A percentile compares a stretch with the other conserved stretches of the same genome.
Evolutionary conservation across 768 basidiomycete species (phyloP).

Genomic region (Lactifluus pinguis): DNA sequence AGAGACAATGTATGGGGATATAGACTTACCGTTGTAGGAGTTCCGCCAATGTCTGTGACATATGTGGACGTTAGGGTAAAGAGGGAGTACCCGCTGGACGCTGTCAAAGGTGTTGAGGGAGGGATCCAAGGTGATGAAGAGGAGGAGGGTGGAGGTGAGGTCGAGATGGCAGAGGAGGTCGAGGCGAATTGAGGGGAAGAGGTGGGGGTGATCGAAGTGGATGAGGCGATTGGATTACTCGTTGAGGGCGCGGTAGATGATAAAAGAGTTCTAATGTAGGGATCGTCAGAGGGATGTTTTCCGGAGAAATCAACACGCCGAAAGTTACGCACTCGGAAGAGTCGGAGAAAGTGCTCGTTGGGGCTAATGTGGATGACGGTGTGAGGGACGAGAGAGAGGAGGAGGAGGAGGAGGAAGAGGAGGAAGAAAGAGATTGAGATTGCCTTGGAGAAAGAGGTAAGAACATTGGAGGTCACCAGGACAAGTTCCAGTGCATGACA

Average conservation of each 20-base stretch:
- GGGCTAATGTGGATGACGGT: background rate
- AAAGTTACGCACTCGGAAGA: background rate
- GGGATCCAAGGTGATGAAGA: background rate
- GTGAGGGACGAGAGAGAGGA: background rate
- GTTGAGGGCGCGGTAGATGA: background rate
- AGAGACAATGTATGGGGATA: background rate
- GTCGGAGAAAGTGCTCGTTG: background rate
- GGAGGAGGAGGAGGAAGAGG: background rate
- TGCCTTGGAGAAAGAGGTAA: background rate
- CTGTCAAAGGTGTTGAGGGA: background rate
- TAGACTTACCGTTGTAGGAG: constrained; percentile 14
- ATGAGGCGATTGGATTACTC: background rate
- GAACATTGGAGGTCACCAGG: background rate
- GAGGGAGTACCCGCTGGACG: constrained; percentile 1
- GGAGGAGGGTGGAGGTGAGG: background rate
- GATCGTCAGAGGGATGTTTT: background rate
- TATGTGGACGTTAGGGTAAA: constrained; percentile 10
- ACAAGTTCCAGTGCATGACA: too few species aligned
- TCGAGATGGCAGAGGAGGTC: background rate
- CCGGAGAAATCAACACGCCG: background rate
- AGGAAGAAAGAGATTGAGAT: background rate
- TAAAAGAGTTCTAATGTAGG: background rate
- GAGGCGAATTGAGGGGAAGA: background rate
- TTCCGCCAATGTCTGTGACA: constrained; percentile 10
- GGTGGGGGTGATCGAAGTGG: background rate